A percentile compares a stretch with the other conserved stretches of the same genome.
Evolutionary conservation across 2,329 filamentous ascomycete genomes (phyloP).

Genomic region (Aaosphaeria arxii): DNA sequence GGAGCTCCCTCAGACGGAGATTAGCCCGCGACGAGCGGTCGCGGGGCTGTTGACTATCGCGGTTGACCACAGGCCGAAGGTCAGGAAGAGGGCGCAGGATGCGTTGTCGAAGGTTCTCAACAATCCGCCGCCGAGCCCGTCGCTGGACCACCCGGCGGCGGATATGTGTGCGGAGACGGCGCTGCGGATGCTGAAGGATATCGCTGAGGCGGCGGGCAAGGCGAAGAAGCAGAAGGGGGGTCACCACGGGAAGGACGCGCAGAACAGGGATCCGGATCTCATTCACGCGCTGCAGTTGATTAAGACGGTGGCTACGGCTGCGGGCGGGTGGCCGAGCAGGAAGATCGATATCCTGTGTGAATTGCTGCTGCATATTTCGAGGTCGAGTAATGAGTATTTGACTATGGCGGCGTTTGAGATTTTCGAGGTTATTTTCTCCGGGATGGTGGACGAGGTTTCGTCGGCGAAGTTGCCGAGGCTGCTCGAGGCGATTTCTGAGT

Average conservation of each 20-base stretch:
- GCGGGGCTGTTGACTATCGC: constrained; percentile 82
- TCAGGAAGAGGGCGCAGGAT: constrained; percentile 89
- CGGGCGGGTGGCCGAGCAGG: constrained; percentile 92
- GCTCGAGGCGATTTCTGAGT: constrained; percentile 85
- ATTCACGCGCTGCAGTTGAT: constrained; percentile 92
- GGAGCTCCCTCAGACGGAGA: constrained; percentile 78
- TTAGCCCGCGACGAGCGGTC: constrained; percentile 82
- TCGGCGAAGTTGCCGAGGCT: constrained; percentile 86
- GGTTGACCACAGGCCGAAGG: constrained; percentile 86
- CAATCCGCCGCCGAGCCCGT: constrained; percentile 84
- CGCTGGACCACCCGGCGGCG: constrained; percentile 88
- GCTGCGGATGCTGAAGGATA: constrained; percentile 73
- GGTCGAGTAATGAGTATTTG: constrained; percentile 89
- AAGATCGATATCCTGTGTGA: constrained; percentile 94
- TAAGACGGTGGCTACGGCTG: constrained; percentile 82
- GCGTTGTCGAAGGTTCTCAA: constrained; percentile 79
- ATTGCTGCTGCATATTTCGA: constrained; percentile 81
- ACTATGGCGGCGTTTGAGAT: constrained; percentile 96
- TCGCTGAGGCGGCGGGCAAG: constrained; percentile 70
- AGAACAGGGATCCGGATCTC: constrained; percentile 72
- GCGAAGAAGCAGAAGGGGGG: constrained; percentile 58
- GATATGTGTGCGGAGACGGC: constrained; percentile 95
- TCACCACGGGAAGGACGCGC: constrained; percentile 45
- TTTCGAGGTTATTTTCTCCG: constrained; percentile 93
- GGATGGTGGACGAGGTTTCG: constrained; percentile 82